Evolutionary conservation across 129 eudicot genomes (phyloP), one percentile per base, ranked within the genome.

Genomic region (Flaveria linearis): DNA sequence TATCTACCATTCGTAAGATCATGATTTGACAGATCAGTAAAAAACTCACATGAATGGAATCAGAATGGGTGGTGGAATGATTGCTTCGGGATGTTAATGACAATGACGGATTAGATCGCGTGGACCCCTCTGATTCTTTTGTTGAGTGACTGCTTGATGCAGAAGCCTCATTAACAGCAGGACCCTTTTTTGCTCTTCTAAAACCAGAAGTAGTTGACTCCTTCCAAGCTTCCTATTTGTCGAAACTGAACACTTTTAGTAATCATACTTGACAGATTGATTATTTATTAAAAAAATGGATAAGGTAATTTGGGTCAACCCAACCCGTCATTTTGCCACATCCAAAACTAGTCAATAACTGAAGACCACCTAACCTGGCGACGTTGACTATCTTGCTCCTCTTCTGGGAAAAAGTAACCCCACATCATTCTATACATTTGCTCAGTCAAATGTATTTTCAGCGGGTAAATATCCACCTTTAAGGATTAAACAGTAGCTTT

Each of bases 371-470:
- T 1, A 62, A 91, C 99, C 96, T 94, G 99, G 41, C 96, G 88
- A 79, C 99, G 79, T 78, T 91, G 99, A 79, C 97, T 91, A 78
- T 94, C 99, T 85, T 94, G 97, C 77, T 94, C 99, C 80, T 94
- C 99, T 85, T 91, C 96, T 14, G 99, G 97, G 76, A 94, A 94
- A 75, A 94, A 87, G 83, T 94, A 94, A 61, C 76, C 96, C 99
- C 99, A 94, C 97, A 91, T 94, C 96, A 91, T 82, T 83, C 83
- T 82, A 88, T 91, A 94, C 90, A 94, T 84, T 52, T 73, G 76
- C 82, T 94, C 99, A 5, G 97, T 91, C 89, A 91, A 85, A 86
- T 94, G 97, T 79, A 94, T 94, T 81, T 86, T 94, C 78, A 94
- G 78, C 60, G 99, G 99, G 84, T 89, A 94, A 15, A 94, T 94